Percentiles rank a stretch among this genome's conserved stretches.
phyloP scores from a whole-genome alignment of 208 protist species.

The Acanthamoeba comandoni region DNA sequence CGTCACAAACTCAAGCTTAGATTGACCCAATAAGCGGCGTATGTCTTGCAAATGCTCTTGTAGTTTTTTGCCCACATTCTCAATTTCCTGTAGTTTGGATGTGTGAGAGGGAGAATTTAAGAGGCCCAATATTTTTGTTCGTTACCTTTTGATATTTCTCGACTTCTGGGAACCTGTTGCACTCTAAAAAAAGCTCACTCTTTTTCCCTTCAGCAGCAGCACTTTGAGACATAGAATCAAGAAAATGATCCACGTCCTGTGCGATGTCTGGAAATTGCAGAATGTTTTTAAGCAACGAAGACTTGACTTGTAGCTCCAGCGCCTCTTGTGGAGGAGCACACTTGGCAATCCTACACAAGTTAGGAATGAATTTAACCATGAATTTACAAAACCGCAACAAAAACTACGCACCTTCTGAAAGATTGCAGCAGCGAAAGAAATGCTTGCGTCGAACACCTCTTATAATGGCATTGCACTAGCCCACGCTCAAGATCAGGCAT shows the following conservation, averaged over 20 bases:
- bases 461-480: constrained; percentile 75
- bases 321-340: constrained; percentile 10
- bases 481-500: constrained; percentile 82
- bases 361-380: not conserved
- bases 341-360: constrained; percentile 7
- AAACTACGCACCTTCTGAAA: constrained; percentile 35
- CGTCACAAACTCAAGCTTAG: constrained; percentile 61
- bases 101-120: not conserved
- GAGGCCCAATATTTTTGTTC: not conserved
- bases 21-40: not conserved
- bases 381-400: constrained; percentile 7
- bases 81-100: constrained; percentile 32
- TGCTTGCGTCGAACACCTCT: constrained; percentile 55
- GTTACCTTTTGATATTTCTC: constrained; percentile 51
- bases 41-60: constrained; percentile 58
- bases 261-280: constrained; percentile 58
- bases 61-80: constrained; percentile 12
- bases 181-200: constrained; percentile 42
- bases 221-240: constrained; percentile 1
- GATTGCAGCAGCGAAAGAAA: constrained; percentile 56
- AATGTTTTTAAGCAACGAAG: constrained; percentile 16
- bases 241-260: constrained; percentile 29
- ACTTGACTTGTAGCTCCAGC: constrained; percentile 57
- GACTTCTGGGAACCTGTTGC: constrained; percentile 34
- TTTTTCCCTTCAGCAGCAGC: constrained; percentile 48